phyloP scores from a whole-genome alignment of 2,329 filamentous ascomycete genomes.

The Calonectria leucothoes region DNA sequence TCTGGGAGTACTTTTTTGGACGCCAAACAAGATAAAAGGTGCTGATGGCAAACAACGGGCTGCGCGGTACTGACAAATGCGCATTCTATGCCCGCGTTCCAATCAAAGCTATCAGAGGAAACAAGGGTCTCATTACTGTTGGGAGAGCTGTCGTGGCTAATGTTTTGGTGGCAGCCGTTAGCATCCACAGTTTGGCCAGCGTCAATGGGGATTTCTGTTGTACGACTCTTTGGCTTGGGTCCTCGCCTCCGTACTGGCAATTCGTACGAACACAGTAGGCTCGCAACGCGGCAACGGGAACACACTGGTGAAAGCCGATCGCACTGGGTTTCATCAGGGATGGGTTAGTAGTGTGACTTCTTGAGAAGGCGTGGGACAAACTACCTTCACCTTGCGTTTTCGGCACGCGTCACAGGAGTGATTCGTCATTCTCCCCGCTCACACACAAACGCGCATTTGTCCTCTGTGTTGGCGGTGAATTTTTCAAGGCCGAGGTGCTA shows the following conservation, averaged over 20 bases:
- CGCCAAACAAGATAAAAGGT: not conserved
- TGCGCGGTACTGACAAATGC: not conserved
- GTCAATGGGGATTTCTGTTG: not conserved
- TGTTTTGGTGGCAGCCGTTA: not conserved
- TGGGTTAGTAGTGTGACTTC: no score
- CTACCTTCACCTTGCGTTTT: not conserved
- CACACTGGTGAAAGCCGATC: slow-evolving; percentile 12
- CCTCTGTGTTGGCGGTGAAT: not conserved
- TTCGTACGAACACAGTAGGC: slow-evolving; percentile 10
- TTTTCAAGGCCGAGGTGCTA: not conserved
- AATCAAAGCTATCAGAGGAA: not conserved
- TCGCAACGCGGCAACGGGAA: slow-evolving; percentile 14
- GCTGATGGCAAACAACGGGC: not conserved
- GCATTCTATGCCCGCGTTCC: not conserved
- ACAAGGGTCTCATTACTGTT: not conserved
- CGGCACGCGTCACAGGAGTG: slow-evolving; percentile 1
- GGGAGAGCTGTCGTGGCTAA: not conserved
- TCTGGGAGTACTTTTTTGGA: not conserved
- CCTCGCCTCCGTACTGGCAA: slow-evolving; percentile 14
- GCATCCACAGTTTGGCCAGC: not conserved
- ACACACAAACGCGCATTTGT: no score
- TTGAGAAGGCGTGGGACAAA: not conserved
- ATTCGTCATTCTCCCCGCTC: slow-evolving; percentile 1
- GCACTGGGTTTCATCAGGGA: not conserved
- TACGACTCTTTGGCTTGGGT: slow-evolving; percentile 11